A percentile compares a stretch with the other conserved stretches of the same genome.
phyloP scores from a whole-genome alignment of 2,329 filamentous ascomycete species.

The Aspergillus ochraceus region DNA sequence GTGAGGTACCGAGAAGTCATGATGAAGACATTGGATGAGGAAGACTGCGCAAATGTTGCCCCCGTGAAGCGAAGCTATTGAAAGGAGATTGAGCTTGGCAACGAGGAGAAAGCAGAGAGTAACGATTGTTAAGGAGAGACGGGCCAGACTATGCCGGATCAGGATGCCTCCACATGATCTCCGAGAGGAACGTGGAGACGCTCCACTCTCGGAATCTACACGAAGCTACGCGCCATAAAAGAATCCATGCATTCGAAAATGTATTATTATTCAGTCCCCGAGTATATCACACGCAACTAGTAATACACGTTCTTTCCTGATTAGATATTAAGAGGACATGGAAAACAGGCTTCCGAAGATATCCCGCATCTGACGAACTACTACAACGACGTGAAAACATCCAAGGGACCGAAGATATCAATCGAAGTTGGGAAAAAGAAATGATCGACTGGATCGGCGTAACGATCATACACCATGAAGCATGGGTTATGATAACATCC shows the following conservation, averaged over 20 bases:
- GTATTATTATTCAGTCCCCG: background rate
- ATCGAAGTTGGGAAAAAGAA: background rate
- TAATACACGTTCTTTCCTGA: background rate
- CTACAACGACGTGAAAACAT: background rate
- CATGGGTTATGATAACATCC: background rate
- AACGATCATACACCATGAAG: background rate
- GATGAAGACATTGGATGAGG: slow-evolving; percentile 7
- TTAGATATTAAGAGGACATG: background rate
- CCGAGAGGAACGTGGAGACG: background rate
- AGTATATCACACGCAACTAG: background rate
- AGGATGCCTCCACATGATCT: background rate
- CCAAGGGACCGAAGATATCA: background rate
- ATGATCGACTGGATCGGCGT: background rate
- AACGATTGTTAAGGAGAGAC: too few species aligned
- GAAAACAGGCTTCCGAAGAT: background rate
- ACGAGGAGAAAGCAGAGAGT: background rate
- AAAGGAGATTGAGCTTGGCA: background rate
- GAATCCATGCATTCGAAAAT: background rate
- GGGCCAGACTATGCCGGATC: background rate
- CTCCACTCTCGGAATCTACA: background rate
- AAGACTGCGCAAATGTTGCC: slow-evolving; percentile 8
- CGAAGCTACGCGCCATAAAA: background rate
- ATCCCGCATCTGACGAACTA: background rate
- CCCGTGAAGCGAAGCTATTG: slow-evolving; percentile 10
- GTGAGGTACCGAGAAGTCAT: slow-evolving; percentile 7